Conservation (phyloP, 495 filamentous ascomycete species). For the Amorphotheca resinae region DNA sequence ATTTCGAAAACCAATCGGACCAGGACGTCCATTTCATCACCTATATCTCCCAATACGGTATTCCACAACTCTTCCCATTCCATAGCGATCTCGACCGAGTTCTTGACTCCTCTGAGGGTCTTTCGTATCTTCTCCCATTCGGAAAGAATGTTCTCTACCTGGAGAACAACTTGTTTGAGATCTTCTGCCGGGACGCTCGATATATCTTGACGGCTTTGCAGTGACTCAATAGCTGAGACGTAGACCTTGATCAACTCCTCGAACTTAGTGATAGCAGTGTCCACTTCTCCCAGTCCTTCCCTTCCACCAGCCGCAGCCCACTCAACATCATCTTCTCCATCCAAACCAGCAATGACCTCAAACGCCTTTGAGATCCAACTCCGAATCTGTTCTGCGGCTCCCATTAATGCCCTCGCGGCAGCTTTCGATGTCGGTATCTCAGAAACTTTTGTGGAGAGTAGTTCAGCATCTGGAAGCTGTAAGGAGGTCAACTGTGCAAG, state of each 20-base stretch:
- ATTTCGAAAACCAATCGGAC: conserved; percentile 83
- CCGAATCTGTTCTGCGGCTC: conserved; percentile 78
- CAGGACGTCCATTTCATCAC: conserved; percentile 75
- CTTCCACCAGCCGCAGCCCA: conserved; percentile 91
- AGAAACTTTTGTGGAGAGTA: conserved; percentile 66
- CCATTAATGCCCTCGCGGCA: conserved; percentile 63
- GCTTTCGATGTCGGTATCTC: conserved; percentile 68
- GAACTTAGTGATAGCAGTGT: conserved; percentile 73
- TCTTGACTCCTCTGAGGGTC: conserved; percentile 65
- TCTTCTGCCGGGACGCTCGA: conserved; percentile 51
- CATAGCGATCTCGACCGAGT: conserved; percentile 90
- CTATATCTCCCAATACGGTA: conserved; percentile 84
- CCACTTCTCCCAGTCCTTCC: conserved; percentile 80
- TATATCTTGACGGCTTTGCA: conserved; percentile 74
- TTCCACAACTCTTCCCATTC: conserved; percentile 98
- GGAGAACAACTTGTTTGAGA: conserved; percentile 56
- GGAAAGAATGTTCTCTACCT: conserved; percentile 77
- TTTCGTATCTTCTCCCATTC: conserved; percentile 73
- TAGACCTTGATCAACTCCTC: conserved; percentile 82
- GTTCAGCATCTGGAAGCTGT: conserved; percentile 67
- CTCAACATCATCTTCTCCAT: conserved; percentile 91
- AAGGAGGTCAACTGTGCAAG: conserved; percentile 78
- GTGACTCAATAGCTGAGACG: conserved; percentile 75
- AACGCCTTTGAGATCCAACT: conserved; percentile 85
- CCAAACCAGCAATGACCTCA: conserved; percentile 70